Conservation (phyloP, 208 protist genomes). For the Wallacemonas collosoma region DNA sequence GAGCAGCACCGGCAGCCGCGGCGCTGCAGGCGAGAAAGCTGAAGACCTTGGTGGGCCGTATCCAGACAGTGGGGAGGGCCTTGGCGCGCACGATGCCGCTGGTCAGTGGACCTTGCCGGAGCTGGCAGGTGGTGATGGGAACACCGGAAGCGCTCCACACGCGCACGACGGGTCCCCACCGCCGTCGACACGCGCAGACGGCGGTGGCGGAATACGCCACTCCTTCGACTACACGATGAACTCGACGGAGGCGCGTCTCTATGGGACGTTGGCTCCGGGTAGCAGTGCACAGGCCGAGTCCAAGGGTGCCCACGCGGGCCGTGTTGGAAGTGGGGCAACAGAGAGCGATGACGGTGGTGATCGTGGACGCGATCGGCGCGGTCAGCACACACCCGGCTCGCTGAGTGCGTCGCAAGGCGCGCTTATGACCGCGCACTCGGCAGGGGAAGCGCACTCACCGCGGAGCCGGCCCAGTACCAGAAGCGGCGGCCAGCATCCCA, state of each 20-base stretch:
- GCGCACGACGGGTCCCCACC: too few relatives aligned
- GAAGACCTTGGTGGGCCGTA: neutral
- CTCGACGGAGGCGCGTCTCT: conserved; percentile 5
- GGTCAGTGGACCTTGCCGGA: neutral
- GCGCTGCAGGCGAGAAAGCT: too few relatives aligned
- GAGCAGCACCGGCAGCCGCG: too few relatives aligned
- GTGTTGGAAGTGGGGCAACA: too few relatives aligned
- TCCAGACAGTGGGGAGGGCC: neutral
- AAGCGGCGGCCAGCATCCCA: neutral
- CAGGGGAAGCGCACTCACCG: neutral
- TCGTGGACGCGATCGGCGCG: too few relatives aligned
- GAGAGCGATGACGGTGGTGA: too few relatives aligned
- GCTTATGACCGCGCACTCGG: too few relatives aligned
- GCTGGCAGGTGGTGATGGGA: conserved; percentile 5
- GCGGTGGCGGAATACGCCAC: conserved; percentile 3
- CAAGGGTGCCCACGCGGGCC: too few relatives aligned
- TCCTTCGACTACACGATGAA: conserved; percentile 28
- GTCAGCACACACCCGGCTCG: neutral
- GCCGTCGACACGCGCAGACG: too few relatives aligned
- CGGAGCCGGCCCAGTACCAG: conserved; percentile 9
- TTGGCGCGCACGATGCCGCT: neutral
- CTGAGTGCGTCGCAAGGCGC: neutral
- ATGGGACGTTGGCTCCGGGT: neutral
- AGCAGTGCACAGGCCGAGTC: too few relatives aligned
- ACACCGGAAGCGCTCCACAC: too few relatives aligned